These are phyloP conservation scores for Brassica juncea DNA, from an alignment of 345 rosid genomes.

Conservation along the genomic window DNA sequence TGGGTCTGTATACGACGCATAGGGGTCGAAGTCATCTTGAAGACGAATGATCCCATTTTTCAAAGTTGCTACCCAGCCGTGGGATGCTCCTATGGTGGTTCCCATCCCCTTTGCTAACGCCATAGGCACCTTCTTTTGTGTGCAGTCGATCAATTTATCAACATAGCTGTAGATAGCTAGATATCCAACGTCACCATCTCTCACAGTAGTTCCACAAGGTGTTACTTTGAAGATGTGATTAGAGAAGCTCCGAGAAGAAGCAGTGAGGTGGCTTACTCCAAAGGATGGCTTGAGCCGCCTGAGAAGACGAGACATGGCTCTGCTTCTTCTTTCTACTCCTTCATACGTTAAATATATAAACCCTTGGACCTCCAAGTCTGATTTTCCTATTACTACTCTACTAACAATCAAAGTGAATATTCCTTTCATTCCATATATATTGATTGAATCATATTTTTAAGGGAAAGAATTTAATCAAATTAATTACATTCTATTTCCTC, in stretches of 20 bases:
- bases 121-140: not conserved
- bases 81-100: not conserved
- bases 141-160: not conserved
- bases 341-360: not conserved
- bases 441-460: not conserved
- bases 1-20: not conserved
- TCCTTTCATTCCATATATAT: not conserved
- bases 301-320: not conserved
- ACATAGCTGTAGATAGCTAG: not conserved
- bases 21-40: not conserved
- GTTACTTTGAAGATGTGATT: not conserved
- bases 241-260: not conserved
- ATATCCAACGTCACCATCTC: not conserved
- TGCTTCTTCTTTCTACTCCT: not conserved
- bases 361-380: not conserved
- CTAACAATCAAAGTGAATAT: not conserved
- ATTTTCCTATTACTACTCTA: not conserved
- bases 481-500: not conserved
- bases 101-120: not conserved
- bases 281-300: not conserved
- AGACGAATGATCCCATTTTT: not conserved
- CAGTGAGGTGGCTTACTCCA: not conserved
- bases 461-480: not conserved
- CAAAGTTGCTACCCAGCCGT: not conserved
- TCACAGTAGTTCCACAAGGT: not conserved